These are phyloP conservation scores for Nicotiana attenuata DNA, from an alignment of 257 asterid species.

Conservation along the genomic window DNA sequence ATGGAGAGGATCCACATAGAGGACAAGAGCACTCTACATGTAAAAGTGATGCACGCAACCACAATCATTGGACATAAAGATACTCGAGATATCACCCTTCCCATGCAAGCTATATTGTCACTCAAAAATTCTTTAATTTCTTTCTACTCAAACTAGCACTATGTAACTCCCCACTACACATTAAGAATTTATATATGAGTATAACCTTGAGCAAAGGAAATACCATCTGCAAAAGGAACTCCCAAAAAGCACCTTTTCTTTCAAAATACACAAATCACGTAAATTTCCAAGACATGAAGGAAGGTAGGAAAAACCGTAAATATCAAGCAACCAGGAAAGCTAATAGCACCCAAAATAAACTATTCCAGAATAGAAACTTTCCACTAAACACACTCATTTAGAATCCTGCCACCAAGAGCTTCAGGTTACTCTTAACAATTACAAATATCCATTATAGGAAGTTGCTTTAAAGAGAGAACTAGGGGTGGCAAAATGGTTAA, in stretches of 20 bases:
- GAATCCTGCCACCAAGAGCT: not conserved
- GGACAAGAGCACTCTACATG: not conserved
- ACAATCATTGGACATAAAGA: not conserved
- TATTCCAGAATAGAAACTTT: not conserved
- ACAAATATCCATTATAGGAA: not conserved
- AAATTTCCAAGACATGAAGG: not conserved
- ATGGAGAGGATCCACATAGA: not conserved
- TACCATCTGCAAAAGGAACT: not conserved
- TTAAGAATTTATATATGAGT: not conserved
- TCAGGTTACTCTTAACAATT: not conserved
- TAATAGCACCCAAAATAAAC: not conserved
- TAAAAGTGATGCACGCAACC: not conserved
- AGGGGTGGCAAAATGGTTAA: too few relatives aligned
- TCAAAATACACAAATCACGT: not conserved
- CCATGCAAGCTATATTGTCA: not conserved
- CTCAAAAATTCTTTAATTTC: not conserved
- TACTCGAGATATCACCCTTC: not conserved
- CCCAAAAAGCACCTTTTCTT: not conserved
- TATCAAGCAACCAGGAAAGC: not conserved
- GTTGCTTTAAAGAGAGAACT: not conserved
- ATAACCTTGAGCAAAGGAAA: not conserved
- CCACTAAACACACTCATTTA: not conserved
- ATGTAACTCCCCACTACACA: not conserved
- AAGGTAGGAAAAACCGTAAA: not conserved
- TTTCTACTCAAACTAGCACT: not conserved